These are phyloP conservation scores for Chrysoporthe cubensis DNA, from an alignment of 2,329 filamentous ascomycete genomes.

Conservation along the genomic window DNA sequence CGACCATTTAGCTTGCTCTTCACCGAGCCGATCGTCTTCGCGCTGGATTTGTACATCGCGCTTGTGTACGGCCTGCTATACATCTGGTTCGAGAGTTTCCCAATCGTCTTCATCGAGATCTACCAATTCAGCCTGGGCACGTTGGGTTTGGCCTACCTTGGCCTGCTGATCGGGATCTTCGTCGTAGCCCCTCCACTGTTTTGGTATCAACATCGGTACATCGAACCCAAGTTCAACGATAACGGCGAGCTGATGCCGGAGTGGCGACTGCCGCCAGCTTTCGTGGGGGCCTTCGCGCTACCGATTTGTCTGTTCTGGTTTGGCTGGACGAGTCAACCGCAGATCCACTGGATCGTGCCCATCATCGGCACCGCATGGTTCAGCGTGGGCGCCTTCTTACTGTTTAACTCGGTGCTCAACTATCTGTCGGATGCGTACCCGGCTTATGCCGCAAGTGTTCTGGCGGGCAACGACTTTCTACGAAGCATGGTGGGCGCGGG, in stretches of 20 bases:
- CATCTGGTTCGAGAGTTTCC: constrained; percentile 59
- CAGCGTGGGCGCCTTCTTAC: constrained; percentile 25
- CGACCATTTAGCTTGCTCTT: constrained; percentile 63
- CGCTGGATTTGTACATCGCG: constrained; percentile 62
- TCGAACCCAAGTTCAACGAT: constrained; percentile 62
- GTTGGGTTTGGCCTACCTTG: constrained; percentile 53
- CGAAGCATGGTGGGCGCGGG: constrained; percentile 21
- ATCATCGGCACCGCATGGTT: constrained; percentile 26
- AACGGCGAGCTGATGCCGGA: constrained; percentile 66
- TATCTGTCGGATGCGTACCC: constrained; percentile 28
- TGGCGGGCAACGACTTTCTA: constrained; percentile 24
- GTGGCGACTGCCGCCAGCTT: constrained; percentile 64
- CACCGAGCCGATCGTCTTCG: constrained; percentile 56
- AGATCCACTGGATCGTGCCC: constrained; percentile 28
- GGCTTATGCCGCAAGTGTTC: constrained; percentile 19
- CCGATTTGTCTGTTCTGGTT: constrained; percentile 61
- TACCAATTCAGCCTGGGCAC: constrained; percentile 55
- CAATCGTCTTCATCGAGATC: constrained; percentile 53
- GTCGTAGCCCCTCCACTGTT: constrained; percentile 60
- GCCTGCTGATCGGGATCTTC: constrained; percentile 50
- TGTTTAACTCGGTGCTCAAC: constrained; percentile 28
- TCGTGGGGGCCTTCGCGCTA: constrained; percentile 59
- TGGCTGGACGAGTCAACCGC: constrained; percentile 51
- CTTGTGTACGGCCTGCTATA: constrained; percentile 54
- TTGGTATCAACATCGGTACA: constrained; percentile 66